Conservation (phyloP, 2,329 filamentous ascomycete genomes). For the Penicillium sp. region DNA sequence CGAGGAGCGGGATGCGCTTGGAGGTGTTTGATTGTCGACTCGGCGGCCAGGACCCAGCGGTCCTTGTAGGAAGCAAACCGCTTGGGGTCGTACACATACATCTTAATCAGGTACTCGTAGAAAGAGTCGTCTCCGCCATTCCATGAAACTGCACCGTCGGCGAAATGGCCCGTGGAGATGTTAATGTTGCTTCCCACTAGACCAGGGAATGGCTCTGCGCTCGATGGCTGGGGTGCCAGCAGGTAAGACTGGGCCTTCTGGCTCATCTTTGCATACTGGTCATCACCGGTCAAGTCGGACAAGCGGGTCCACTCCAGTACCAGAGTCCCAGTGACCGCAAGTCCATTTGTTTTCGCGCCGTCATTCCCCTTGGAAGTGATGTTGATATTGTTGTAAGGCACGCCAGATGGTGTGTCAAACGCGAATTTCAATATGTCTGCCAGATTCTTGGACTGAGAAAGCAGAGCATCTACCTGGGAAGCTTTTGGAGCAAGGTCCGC, state of each 20-base stretch:
- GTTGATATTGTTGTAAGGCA: conserved; percentile 67
- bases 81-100: conserved; percentile 72
- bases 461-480: conserved; percentile 55
- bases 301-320: conserved; percentile 81
- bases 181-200: conserved; percentile 66
- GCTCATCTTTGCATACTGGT: conserved; percentile 61
- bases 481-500: conserved; percentile 48
- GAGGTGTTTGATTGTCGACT: conserved; percentile 70
- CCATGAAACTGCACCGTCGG: conserved; percentile 69
- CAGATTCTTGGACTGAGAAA: conserved; percentile 64
- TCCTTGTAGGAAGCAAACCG: conserved; percentile 65
- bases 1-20: conserved; percentile 63
- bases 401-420: conserved; percentile 70
- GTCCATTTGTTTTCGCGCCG: conserved; percentile 58
- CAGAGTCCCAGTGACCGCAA: conserved; percentile 73
- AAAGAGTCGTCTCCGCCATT: conserved; percentile 72
- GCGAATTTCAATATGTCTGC: conserved; percentile 71
- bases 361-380: conserved; percentile 54
- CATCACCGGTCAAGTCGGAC: conserved; percentile 67
- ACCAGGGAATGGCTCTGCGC: conserved; percentile 70
- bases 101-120: conserved; percentile 90
- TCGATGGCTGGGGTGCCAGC: conserved; percentile 60
- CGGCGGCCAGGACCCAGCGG: conserved; percentile 69
- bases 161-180: conserved; percentile 62
- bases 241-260: conserved; percentile 68